A percentile compares a stretch with the other conserved stretches of the same genome.
Conservation (phyloP, 495 filamentous ascomycete species). For the Darksidea phi region DNA sequence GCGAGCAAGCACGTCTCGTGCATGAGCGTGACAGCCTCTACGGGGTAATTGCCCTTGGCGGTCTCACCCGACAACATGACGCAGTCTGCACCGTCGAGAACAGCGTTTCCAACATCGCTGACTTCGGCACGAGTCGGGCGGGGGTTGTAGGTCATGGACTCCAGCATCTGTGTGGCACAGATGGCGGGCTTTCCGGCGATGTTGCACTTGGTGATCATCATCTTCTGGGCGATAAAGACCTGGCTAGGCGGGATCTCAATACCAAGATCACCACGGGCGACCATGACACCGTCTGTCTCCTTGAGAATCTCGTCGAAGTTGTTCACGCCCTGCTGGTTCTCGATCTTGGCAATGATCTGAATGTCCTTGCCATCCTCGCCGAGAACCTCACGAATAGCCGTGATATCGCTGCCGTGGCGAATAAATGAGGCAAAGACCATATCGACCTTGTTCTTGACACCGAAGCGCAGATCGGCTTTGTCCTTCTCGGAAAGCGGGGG, state of each 20-base stretch:
- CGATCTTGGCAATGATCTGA: constrained; percentile 99
- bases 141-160: constrained; percentile 99
- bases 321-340: constrained; percentile 98
- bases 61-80: constrained; percentile 99
- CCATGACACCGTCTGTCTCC: constrained; percentile 98
- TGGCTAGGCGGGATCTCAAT: constrained; percentile 98
- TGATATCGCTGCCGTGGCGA: constrained; percentile 86
- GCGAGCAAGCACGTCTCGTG: constrained; percentile 93
- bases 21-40: constrained; percentile 94
- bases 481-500: constrained; percentile 99
- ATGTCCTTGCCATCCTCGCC: constrained; percentile 93
- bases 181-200: constrained; percentile 98
- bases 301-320: constrained; percentile 97
- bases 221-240: constrained; percentile 99
- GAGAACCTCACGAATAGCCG: constrained; percentile 83
- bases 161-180: constrained; percentile 89
- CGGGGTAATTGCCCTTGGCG: constrained; percentile 93
- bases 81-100: constrained; percentile 96
- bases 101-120: constrained; percentile 96
- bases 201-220: constrained; percentile 99
- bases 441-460: constrained; percentile 96
- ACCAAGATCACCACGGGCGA: constrained; percentile 96
- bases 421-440: constrained; percentile 99
- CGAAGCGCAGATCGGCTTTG: constrained; percentile 85
- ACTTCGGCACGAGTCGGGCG: constrained; percentile 97